Base-by-base conservation (phyloP, 768 basidiomycete genomes). In the Naganishia vishniacii region DNA sequence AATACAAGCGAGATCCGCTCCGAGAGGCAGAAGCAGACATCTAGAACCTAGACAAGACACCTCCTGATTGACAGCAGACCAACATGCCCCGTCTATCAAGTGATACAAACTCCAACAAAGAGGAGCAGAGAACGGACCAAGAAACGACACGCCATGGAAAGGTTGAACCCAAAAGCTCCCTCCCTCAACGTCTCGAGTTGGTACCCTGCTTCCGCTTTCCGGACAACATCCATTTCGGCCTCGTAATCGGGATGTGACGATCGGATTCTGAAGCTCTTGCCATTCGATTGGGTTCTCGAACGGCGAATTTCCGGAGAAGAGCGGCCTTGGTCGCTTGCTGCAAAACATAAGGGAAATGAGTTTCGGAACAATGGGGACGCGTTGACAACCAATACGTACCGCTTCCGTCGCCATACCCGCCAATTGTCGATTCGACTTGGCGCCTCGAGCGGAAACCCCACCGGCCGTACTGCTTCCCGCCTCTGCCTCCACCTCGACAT, bases 211-310 rank as follows among this genome's bases (percentile, higher is more conserved):
- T 74, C 59, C 78, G 67, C 75, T 76, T 73, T 20, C 72, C 73
- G 11, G 72, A 66, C 70, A 75, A 69, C 72, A 75, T 70, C 74
- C 72, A 75, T 49, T 75, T 77, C 26, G 78, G 78, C 65, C 68
- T 70, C 20, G 74, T 77, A 69, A 77, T 76, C 16, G 73, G 75
- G 11, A 77, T 70, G 65, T 77, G 75, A 62, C 76, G 69, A 71
- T 77, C 76, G 13, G 84, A 81, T 82, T 99, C 94, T 64, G 89
- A 89, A 41, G 92, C 93, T 75, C 87, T 90, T 26, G 91, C 94
- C 46, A 85, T 82, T 81, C 85, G 84, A 76, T 94, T 94, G 65
- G 91, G 87, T 60, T 83, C 83, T 69, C 94, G 83, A 76, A 94
- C 91, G 6, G 86, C 87, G 61, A 94, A 83, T 71, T 90, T 89